These are phyloP conservation scores for Talaromyces trachyspermus DNA, from an alignment of 495 filamentous ascomycete genomes.

Conservation along the genomic window DNA sequence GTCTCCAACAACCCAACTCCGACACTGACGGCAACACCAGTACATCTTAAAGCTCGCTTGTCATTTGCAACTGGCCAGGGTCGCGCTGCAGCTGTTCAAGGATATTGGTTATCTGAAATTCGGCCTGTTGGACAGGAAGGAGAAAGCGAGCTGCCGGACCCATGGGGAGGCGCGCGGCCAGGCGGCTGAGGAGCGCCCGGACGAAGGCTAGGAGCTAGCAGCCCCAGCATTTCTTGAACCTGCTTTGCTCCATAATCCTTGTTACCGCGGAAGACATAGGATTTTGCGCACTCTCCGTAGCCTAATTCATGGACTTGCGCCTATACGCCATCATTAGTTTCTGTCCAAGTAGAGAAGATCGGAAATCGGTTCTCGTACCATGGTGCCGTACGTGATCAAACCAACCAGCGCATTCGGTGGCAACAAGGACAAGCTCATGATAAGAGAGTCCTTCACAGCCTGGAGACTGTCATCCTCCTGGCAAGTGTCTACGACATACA, in stretches of 20 bases:
- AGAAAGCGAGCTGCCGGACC: slow-evolving; percentile 86
- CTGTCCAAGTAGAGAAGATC: neutral
- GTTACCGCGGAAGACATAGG: slow-evolving; percentile 97
- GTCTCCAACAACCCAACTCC: slow-evolving; percentile 89
- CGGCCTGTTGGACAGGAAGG: slow-evolving; percentile 88
- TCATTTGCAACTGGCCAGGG: slow-evolving; percentile 98
- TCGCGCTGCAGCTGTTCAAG: slow-evolving; percentile 96
- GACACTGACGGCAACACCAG: slow-evolving; percentile 91
- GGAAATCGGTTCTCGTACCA: slow-evolving; percentile 50
- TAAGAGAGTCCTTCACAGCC: slow-evolving; percentile 89
- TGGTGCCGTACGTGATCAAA: slow-evolving; percentile 92
- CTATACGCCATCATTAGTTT: slow-evolving; percentile 41
- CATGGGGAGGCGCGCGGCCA: slow-evolving; percentile 64
- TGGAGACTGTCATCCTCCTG: slow-evolving; percentile 97
- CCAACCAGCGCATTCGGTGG: slow-evolving; percentile 92
- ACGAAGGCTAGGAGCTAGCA: slow-evolving; percentile 59
- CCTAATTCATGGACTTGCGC: slow-evolving; percentile 97
- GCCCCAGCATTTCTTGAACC: slow-evolving; percentile 97
- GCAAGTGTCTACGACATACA: slow-evolving; percentile 97
- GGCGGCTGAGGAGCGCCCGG: slow-evolving; percentile 76
- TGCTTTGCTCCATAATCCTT: slow-evolving; percentile 97
- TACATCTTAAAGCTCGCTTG: slow-evolving; percentile 85
- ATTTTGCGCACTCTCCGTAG: slow-evolving; percentile 96
- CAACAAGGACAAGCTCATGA: slow-evolving; percentile 93
- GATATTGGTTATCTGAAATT: slow-evolving; percentile 96